phyloP scores from a whole-genome alignment of 805 yeast species.

The Tanozyma kutaoensis region DNA sequence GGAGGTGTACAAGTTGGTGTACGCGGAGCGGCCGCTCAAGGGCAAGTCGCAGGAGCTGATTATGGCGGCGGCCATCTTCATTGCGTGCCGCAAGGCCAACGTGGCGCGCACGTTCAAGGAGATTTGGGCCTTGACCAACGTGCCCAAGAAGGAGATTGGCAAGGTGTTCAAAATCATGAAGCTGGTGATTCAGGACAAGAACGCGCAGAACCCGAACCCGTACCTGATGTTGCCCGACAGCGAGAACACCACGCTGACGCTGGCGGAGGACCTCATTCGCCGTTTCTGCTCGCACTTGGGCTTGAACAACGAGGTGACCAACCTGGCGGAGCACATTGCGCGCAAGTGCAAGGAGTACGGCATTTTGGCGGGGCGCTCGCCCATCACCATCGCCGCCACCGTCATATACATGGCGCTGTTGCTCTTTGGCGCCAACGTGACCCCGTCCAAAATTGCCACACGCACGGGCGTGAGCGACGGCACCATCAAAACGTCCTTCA shows the following conservation, averaged over 20 bases:
- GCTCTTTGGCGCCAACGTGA: slow-evolving; percentile 67
- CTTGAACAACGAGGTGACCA: slow-evolving; percentile 67
- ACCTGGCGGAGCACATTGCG: slow-evolving; percentile 89
- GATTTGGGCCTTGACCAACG: slow-evolving; percentile 88
- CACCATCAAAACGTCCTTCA: slow-evolving; percentile 86
- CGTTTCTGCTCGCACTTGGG: slow-evolving; percentile 95
- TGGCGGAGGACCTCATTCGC: slow-evolving; percentile 89
- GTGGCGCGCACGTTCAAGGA: slow-evolving; percentile 94
- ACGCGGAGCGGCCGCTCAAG: slow-evolving; percentile 73
- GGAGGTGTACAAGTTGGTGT: slow-evolving; percentile 84
- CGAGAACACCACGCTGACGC: slow-evolving; percentile 67
- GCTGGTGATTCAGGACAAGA: slow-evolving; percentile 38
- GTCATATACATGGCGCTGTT: slow-evolving; percentile 88
- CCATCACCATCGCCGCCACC: slow-evolving; percentile 95
- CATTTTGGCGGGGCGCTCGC: slow-evolving; percentile 91
- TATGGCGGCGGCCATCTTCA: slow-evolving; percentile 91
- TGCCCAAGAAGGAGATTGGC: slow-evolving; percentile 90
- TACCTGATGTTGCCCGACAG: slow-evolving; percentile 30
- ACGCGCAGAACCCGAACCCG: slow-evolving; percentile 33
- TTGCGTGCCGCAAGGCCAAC: slow-evolving; percentile 88
- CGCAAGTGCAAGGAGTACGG: slow-evolving; percentile 83
- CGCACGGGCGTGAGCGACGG: slow-evolving; percentile 96
- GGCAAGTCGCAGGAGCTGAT: slow-evolving; percentile 90
- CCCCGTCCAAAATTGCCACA: slow-evolving; percentile 76
- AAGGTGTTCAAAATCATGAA: slow-evolving; percentile 79